Conservation (phyloP, 805 yeast genomes). For the Ogataea trehalophila region DNA sequence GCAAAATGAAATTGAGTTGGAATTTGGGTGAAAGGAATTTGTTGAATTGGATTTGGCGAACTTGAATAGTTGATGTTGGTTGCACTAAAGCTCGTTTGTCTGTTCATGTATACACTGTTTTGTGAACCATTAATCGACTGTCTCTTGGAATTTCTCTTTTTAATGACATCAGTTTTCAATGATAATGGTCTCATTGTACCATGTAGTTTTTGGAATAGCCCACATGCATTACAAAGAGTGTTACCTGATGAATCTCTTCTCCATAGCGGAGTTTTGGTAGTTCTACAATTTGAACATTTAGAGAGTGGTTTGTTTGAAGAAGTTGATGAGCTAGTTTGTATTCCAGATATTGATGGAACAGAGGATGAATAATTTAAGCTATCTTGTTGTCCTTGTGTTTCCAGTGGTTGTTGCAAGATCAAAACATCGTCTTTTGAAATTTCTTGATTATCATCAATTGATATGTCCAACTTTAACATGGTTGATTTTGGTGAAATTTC, state of each 20-base stretch:
- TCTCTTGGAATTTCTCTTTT: constrained; percentile 48
- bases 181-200: constrained; percentile 60
- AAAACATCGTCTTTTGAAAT: background rate
- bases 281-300: constrained; percentile 54
- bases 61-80: background rate
- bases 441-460: background rate
- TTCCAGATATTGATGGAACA: background rate
- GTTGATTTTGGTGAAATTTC: constrained; percentile 1
- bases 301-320: constrained; percentile 18
- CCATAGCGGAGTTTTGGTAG: constrained; percentile 60
- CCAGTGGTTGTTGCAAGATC: background rate
- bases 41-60: background rate
- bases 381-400: background rate
- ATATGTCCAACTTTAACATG: background rate
- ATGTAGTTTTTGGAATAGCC: constrained; percentile 53
- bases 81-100: constrained; percentile 2
- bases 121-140: constrained; percentile 18
- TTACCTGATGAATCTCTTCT: constrained; percentile 55
- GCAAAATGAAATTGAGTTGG: constrained; percentile 6
- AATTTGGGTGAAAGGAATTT: constrained; percentile 5
- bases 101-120: constrained; percentile 2
- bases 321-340: background rate
- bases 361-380: background rate
- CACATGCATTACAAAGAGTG: constrained; percentile 62
- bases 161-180: constrained; percentile 52